These are phyloP conservation scores for Lepiota subincarnata DNA, from an alignment of 768 basidiomycete genomes.

Conservation along the genomic window DNA sequence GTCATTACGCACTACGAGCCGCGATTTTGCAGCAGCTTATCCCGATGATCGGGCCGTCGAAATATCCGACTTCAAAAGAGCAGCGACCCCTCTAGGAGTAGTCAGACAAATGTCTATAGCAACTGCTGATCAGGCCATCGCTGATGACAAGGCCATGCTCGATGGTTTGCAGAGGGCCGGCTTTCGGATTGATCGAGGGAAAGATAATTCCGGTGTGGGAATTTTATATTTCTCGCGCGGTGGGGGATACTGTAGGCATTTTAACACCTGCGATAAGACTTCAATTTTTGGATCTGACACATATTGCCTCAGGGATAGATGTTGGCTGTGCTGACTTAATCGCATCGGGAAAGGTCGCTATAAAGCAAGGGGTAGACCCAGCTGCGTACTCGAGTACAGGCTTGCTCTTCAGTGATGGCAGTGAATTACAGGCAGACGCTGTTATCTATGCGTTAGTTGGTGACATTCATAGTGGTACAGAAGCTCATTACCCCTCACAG, in stretches of 20 bases:
- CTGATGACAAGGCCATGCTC: slow-evolving; percentile 28
- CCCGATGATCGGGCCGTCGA: slow-evolving; percentile 19
- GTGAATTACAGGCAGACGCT: slow-evolving; percentile 35
- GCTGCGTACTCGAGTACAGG: slow-evolving; percentile 41
- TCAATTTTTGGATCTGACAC: too few species aligned
- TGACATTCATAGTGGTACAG: slow-evolving; percentile 35
- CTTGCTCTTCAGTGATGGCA: slow-evolving; percentile 41
- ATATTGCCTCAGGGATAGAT: too few species aligned
- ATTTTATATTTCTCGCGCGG: too few species aligned
- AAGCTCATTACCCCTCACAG: background rate
- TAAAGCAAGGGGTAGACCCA: slow-evolving; percentile 53
- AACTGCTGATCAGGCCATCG: slow-evolving; percentile 19
- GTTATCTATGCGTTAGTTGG: slow-evolving; percentile 10
- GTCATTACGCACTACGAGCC: too few species aligned
- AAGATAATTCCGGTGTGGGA: too few species aligned
- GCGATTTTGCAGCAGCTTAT: slow-evolving; percentile 18
- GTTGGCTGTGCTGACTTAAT: too few species aligned
- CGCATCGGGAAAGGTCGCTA: slow-evolving; percentile 40
- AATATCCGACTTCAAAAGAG: slow-evolving; percentile 22
- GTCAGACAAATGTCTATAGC: slow-evolving; percentile 18
- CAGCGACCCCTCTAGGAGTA: slow-evolving; percentile 21
- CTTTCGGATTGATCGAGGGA: slow-evolving; percentile 10
- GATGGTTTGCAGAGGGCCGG: slow-evolving; percentile 32
- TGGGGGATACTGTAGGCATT: too few species aligned
- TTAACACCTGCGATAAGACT: too few species aligned